Conservation (phyloP, 805 yeast species). For the Candida berthetii region DNA sequence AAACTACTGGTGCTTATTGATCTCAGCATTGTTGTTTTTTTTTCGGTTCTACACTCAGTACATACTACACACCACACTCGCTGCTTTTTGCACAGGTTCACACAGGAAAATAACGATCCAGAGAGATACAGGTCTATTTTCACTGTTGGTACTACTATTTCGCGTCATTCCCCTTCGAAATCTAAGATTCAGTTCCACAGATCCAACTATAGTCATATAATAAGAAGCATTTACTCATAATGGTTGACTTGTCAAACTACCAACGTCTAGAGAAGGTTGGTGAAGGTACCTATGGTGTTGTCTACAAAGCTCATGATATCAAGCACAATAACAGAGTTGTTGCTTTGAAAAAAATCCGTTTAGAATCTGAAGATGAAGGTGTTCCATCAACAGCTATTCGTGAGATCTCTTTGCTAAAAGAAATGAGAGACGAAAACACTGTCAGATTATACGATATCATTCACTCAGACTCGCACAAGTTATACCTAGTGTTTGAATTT, state of each 20-base stretch:
- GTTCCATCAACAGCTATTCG: conserved; percentile 98
- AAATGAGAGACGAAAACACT: conserved; percentile 88
- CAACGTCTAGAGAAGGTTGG: conserved; percentile 95
- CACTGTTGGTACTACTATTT: too few relatives aligned
- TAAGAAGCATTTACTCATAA: neutral
- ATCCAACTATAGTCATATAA: too few relatives aligned
- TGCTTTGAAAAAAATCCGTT: conserved; percentile 89
- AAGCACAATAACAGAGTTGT: conserved; percentile 90
- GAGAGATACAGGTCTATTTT: too few relatives aligned
- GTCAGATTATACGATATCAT: conserved; percentile 90
- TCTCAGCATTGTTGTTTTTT: too few relatives aligned
- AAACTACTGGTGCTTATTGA: too few relatives aligned
- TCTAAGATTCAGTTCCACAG: too few relatives aligned
- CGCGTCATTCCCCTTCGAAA: too few relatives aligned
- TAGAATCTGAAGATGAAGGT: conserved; percentile 97
- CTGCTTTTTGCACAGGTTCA: too few relatives aligned
- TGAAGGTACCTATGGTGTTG: conserved; percentile 98
- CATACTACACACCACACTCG: too few relatives aligned
- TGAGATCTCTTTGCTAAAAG: conserved; percentile 91
- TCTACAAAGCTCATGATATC: conserved; percentile 89
- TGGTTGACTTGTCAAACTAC: conserved; percentile 74
- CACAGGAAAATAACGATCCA: too few relatives aligned
- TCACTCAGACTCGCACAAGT: conserved; percentile 88
- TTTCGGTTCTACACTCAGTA: too few relatives aligned
- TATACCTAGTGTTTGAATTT: conserved; percentile 89